A percentile compares a stretch with the other conserved stretches of the same genome.
phyloP scores from a whole-genome alignment of 1,284 basidiomycete genomes.

The Hymenochaete sp. region DNA sequence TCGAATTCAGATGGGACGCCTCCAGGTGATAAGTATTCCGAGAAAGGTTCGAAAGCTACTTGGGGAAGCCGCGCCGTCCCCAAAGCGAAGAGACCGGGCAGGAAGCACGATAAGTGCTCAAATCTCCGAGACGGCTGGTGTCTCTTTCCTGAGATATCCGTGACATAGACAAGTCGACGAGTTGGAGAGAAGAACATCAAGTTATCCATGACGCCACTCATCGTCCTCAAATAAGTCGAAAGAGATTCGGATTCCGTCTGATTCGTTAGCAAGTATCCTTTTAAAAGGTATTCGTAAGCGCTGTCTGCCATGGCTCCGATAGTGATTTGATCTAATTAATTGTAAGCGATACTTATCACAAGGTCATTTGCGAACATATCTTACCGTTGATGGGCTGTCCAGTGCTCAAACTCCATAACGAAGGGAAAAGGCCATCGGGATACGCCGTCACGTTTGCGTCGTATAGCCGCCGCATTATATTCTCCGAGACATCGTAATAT shows the following conservation, averaged over 20 bases:
- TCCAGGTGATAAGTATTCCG: constrained; percentile 1
- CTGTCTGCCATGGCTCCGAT: constrained; percentile 17
- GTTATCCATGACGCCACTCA: constrained; percentile 52
- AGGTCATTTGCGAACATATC: not conserved
- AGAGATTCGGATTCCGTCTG: constrained; percentile 48
- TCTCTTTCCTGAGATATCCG: constrained; percentile 32
- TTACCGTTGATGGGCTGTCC: constrained; percentile 16
- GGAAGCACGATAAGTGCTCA: constrained; percentile 73
- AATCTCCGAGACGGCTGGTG: constrained; percentile 41
- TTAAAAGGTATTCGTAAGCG: constrained; percentile 61
- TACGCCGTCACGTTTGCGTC: constrained; percentile 16
- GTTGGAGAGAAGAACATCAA: constrained; percentile 58
- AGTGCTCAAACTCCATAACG: constrained; percentile 12
- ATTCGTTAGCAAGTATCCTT: constrained; percentile 61
- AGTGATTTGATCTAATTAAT: constrained; percentile 13
- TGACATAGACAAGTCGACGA: constrained; percentile 65
- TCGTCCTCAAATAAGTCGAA: constrained; percentile 56
- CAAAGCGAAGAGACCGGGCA: constrained; percentile 65
- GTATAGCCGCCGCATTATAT: constrained; percentile 16
- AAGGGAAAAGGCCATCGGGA: constrained; percentile 13
- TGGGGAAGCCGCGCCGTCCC: constrained; percentile 55
- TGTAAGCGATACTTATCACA: not conserved
- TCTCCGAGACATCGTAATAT: constrained; percentile 41
- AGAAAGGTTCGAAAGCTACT: constrained; percentile 19
- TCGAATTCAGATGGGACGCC: constrained; percentile 25